Conservation (phyloP, 2,329 filamentous ascomycete species). For the Scedosporium aurantiacum region DNA sequence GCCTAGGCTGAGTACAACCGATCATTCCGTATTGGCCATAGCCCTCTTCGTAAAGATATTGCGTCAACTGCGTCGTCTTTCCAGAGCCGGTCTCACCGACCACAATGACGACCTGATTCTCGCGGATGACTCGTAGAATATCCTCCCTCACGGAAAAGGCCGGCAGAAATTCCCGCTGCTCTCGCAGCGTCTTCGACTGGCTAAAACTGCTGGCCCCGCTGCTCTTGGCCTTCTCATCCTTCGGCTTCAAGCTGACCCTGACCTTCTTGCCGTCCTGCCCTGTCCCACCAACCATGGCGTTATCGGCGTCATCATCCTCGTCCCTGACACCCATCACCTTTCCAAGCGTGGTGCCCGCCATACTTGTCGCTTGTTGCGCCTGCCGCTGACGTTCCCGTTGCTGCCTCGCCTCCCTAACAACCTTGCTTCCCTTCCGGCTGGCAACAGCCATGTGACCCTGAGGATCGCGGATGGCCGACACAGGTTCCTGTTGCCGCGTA, state of each 20-base stretch:
- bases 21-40: slow-evolving; percentile 84
- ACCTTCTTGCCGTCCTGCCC: slow-evolving; percentile 55
- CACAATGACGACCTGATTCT: slow-evolving; percentile 95
- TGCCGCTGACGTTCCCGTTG: slow-evolving; percentile 90
- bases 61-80: slow-evolving; percentile 94
- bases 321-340: slow-evolving; percentile 96
- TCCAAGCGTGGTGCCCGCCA: slow-evolving; percentile 82
- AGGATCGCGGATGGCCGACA: slow-evolving; percentile 82
- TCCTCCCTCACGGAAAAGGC: slow-evolving; percentile 96
- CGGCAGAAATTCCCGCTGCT: slow-evolving; percentile 86
- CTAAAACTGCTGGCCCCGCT: slow-evolving; percentile 86
- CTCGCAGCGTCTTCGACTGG: slow-evolving; percentile 76
- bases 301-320: slow-evolving; percentile 78
- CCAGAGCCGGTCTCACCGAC: slow-evolving; percentile 96
- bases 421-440: slow-evolving; percentile 84
- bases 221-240: slow-evolving; percentile 25
- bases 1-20: slow-evolving; percentile 88
- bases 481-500: slow-evolving; percentile 91
- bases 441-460: slow-evolving; percentile 99
- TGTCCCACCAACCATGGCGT: slow-evolving; percentile 64
- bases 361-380: slow-evolving; percentile 86
- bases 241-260: slow-evolving; percentile 27
- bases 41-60: slow-evolving; percentile 92
- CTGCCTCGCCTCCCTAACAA: slow-evolving; percentile 83
- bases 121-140: slow-evolving; percentile 77